A percentile compares a stretch with the other conserved stretches of the same genome.
phyloP scores from a whole-genome alignment of 768 basidiomycete species.

The Basidioascus undulatus region DNA sequence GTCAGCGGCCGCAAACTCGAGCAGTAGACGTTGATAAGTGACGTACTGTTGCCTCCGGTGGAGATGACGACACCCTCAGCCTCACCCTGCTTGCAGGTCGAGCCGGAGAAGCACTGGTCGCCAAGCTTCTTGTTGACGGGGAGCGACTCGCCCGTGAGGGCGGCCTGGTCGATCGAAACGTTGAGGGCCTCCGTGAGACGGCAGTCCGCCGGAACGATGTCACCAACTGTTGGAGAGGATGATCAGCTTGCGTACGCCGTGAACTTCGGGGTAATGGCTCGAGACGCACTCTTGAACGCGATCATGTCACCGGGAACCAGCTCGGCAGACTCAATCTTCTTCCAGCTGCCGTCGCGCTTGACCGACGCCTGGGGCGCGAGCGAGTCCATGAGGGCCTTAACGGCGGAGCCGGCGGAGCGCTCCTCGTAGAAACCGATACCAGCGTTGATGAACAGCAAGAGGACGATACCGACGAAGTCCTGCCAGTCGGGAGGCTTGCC shows the following conservation, averaged over 20 bases:
- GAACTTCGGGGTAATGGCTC: no score
- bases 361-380: slow-evolving; percentile 87
- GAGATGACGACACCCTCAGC: slow-evolving; percentile 26
- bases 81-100: slow-evolving; percentile 74
- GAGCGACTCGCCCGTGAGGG: slow-evolving; percentile 27
- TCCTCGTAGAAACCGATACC: slow-evolving; percentile 93
- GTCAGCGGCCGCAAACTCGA: slow-evolving; percentile 21
- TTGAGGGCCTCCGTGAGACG: slow-evolving; percentile 91
- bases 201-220: slow-evolving; percentile 92
- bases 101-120: slow-evolving; percentile 24
- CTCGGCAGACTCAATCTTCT: slow-evolving; percentile 59
- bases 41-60: background rate
- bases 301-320: slow-evolving; percentile 86
- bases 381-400: slow-evolving; percentile 95
- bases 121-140: slow-evolving; percentile 26
- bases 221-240: no score
- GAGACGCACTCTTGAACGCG: slow-evolving; percentile 92
- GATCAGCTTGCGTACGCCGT: no score
- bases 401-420: slow-evolving; percentile 80
- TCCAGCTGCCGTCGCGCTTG: slow-evolving; percentile 58
- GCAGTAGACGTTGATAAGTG: slow-evolving; percentile 14
- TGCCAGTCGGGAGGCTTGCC: slow-evolving; percentile 73
- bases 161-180: slow-evolving; percentile 90
- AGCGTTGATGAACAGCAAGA: slow-evolving; percentile 73
- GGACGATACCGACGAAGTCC: slow-evolving; percentile 82